phyloP scores from a whole-genome alignment of 176 grass and related monocot species.

The Ensete ventricosum region DNA sequence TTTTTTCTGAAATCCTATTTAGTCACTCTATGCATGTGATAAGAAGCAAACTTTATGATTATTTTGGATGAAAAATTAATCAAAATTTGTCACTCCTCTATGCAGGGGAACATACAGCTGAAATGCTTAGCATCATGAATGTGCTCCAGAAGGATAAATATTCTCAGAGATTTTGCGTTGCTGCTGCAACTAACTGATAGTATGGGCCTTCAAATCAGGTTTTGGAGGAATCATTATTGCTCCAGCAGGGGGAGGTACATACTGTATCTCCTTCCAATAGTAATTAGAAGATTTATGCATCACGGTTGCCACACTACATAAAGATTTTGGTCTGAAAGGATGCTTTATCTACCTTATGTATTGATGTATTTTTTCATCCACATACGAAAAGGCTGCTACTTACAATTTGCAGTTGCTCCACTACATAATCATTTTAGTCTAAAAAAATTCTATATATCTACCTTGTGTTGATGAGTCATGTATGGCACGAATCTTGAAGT shows the following conservation, averaged over 20 bases:
- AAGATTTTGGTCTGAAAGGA: too few relatives aligned
- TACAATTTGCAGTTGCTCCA: too few relatives aligned
- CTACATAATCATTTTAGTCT: too few relatives aligned
- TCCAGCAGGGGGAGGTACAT: slow-evolving; percentile 22
- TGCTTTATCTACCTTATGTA: too few relatives aligned
- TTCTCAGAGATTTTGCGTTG: slow-evolving; percentile 68
- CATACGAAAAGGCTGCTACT: too few relatives aligned
- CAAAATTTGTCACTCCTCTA: background rate
- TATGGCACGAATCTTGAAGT: background rate
- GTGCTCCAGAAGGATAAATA: slow-evolving; percentile 68
- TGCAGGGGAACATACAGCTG: slow-evolving; percentile 76
- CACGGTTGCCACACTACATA: too few relatives aligned
- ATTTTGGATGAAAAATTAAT: background rate
- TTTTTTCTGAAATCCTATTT: background rate
- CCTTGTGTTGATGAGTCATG: background rate
- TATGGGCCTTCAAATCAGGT: slow-evolving; percentile 78
- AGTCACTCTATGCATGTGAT: background rate
- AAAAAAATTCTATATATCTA: too few relatives aligned
- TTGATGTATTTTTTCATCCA: too few relatives aligned
- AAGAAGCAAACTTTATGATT: background rate
- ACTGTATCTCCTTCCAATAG: too few relatives aligned
- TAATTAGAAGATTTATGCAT: background rate
- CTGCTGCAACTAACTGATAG: slow-evolving; percentile 76
- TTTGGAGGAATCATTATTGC: slow-evolving; percentile 63
- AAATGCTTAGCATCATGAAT: slow-evolving; percentile 82